Percentiles rank a stretch among this genome's conserved stretches.
Conservation (phyloP, 1,284 basidiomycete genomes). For the Ustanciosporium gigantosporum region DNA sequence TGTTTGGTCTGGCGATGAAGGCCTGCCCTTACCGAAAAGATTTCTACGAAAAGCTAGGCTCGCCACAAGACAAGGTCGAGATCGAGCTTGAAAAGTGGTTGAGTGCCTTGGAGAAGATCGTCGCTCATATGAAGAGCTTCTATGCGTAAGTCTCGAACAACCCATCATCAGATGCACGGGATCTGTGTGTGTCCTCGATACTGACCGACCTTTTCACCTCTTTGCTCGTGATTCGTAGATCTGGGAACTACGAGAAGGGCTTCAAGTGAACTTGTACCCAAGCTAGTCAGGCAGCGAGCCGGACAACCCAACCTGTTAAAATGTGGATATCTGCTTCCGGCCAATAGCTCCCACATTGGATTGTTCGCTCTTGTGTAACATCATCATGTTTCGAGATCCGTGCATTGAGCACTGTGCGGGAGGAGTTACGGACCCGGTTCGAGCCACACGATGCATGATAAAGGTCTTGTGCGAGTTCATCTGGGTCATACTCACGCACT, state of each 20-base stretch:
- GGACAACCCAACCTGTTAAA: no score
- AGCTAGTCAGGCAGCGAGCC: no score
- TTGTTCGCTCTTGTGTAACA: no score
- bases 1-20: conserved; percentile 93
- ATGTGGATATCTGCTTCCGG: no score
- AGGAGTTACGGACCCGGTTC: no score
- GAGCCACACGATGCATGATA: no score
- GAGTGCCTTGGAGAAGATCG: conserved; percentile 72
- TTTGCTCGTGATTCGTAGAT: background rate
- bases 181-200: background rate
- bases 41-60: conserved; percentile 86
- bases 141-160: conserved; percentile 62
- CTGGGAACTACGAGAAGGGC: conserved; percentile 1
- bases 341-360: no score
- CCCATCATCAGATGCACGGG: no score
- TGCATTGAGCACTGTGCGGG: no score
- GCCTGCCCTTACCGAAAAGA: conserved; percentile 89
- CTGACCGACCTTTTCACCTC: background rate
- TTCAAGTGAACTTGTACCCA: conserved; percentile 2
- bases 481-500: no score
- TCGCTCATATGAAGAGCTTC: conserved; percentile 73
- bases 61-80: conserved; percentile 71
- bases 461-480: no score
- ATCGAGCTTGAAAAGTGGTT: conserved; percentile 80
- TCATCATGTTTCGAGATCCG: no score